Percentiles rank a stretch among this genome's conserved stretches.
phyloP scores from a whole-genome alignment of 768 basidiomycete species.

The Paxillus ammoniavirescens region DNA sequence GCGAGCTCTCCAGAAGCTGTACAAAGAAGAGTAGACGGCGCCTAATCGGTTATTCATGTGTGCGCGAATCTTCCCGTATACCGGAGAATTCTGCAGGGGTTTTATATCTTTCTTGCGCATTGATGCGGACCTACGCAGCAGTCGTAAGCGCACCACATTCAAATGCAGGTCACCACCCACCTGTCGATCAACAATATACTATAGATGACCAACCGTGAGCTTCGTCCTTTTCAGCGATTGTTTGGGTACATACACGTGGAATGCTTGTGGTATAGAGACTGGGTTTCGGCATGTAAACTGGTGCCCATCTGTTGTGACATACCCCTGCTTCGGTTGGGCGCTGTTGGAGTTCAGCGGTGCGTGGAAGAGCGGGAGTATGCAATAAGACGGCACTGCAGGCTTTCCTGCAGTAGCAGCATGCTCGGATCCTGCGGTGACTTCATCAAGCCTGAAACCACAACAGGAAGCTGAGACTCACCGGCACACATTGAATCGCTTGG shows the following conservation, averaged over 20 bases:
- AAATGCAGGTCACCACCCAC: constrained; percentile 1
- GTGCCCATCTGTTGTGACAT: constrained; percentile 58
- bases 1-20: constrained; percentile 55
- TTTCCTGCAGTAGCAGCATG: constrained; percentile 39
- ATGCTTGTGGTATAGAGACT: constrained; percentile 44
- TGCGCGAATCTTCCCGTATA: constrained; percentile 27
- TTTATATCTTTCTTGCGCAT: constrained; percentile 42
- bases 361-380: constrained; percentile 56
- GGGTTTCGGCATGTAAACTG: constrained; percentile 54
- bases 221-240: background rate
- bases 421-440: constrained; percentile 42
- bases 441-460: background rate
- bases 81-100: constrained; percentile 41
- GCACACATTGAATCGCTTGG: constrained; percentile 51
- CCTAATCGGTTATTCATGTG: constrained; percentile 50
- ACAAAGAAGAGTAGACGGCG: constrained; percentile 51
- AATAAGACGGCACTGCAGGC: constrained; percentile 49
- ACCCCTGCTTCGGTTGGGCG: constrained; percentile 32
- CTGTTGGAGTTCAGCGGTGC: constrained; percentile 24
- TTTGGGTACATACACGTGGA: constrained; percentile 52
- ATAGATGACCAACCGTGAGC: background rate
- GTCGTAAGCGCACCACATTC: background rate
- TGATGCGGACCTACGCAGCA: constrained; percentile 42
- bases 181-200: constrained; percentile 24
- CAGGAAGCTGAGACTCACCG: constrained; percentile 28